These are phyloP conservation scores for Maudiozyma serrabonitensis DNA, from an alignment of 805 yeast species.

Conservation along the genomic window DNA sequence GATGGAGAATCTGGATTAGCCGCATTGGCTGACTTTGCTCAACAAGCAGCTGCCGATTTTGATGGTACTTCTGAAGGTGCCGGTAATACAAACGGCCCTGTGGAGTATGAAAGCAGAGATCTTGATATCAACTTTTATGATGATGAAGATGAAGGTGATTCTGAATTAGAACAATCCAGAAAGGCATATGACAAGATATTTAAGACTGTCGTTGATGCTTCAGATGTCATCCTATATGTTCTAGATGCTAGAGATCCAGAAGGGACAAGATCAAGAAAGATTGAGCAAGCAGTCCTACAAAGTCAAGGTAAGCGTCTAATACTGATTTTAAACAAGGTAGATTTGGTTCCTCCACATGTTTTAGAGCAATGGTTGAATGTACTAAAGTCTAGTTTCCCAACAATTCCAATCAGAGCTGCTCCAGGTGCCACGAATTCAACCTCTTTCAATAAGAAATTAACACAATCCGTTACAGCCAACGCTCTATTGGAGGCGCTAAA, in stretches of 20 bases:
- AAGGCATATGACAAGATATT: slow-evolving; percentile 91
- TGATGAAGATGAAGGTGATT: slow-evolving; percentile 35
- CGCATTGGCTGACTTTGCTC: slow-evolving; percentile 85
- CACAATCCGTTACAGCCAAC: slow-evolving; percentile 61
- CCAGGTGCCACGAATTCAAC: slow-evolving; percentile 60
- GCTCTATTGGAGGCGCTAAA: slow-evolving; percentile 73
- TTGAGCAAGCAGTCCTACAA: slow-evolving; percentile 81
- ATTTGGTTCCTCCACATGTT: slow-evolving; percentile 78
- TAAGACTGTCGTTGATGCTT: slow-evolving; percentile 82
- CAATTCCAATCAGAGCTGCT: slow-evolving; percentile 79
- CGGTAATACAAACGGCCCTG: slow-evolving; percentile 36
- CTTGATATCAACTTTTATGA: slow-evolving; percentile 38
- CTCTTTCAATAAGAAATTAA: slow-evolving; percentile 63
- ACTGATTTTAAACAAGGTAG: slow-evolving; percentile 82
- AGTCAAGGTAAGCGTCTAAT: slow-evolving; percentile 72
- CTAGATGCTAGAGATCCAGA: slow-evolving; percentile 97
- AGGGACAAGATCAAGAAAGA: slow-evolving; percentile 81
- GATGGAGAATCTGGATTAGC: slow-evolving; percentile 51
- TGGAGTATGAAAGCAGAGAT: slow-evolving; percentile 40
- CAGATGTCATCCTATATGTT: slow-evolving; percentile 89
- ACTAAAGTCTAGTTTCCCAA: slow-evolving; percentile 77
- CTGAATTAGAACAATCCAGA: slow-evolving; percentile 62
- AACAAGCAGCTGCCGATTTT: slow-evolving; percentile 70
- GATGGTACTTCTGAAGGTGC: slow-evolving; percentile 38
- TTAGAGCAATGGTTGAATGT: slow-evolving; percentile 77